Base-by-base conservation (phyloP, 768 basidiomycete species). In the Thelephora aurantiotincta region DNA sequence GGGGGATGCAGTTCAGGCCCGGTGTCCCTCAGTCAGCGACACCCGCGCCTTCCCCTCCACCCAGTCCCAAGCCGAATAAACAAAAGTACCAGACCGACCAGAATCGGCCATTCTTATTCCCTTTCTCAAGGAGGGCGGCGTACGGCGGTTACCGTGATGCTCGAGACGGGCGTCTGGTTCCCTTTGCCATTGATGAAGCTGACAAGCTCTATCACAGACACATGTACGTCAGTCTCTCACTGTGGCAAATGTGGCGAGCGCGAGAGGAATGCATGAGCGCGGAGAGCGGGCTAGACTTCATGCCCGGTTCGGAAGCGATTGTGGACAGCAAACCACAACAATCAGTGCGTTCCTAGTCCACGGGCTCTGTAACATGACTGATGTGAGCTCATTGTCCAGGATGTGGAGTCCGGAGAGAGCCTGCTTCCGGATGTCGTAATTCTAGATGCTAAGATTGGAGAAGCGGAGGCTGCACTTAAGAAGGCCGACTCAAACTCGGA, bases 81-180 rank as follows among this genome's bases (percentile, higher is more conserved):
- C 94, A 94, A 60, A 90, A 94, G 60, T 99, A 90, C 61, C 96
- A 98, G 60, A 99, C 96, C 0, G 96, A 99, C 63, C 96, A 93
- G 60, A 79, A 68, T 42, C 73, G 87, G 11, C 94, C 96, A 1
- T 99, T 98, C 61, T 67, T 98, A 51, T 93, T 99, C 61, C 96
- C 96, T 0, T 99, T 96, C 60, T 88, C 91, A 5, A 75, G 79
- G n/a, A 41, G 38, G 16, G 26, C 26, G 26, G 71, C 63, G 44
- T 69, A 63, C 47, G 69, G 69, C 46, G 68, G 75, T 23, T 49
- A 59, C 42, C 72, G 74, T 44, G 73, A 79, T 49, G 70, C 69
- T 19, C 16, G 22, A 22, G 38, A 41, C 14, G 12, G 38, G 18
- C 74, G 76, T 36, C 68, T 87, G n/a, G 88, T 98, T 2, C 96